Percentiles rank a stretch among this genome's conserved stretches.
phyloP scores from a whole-genome alignment of 331 rosid genomes.

The Phaseolus coccineus region DNA sequence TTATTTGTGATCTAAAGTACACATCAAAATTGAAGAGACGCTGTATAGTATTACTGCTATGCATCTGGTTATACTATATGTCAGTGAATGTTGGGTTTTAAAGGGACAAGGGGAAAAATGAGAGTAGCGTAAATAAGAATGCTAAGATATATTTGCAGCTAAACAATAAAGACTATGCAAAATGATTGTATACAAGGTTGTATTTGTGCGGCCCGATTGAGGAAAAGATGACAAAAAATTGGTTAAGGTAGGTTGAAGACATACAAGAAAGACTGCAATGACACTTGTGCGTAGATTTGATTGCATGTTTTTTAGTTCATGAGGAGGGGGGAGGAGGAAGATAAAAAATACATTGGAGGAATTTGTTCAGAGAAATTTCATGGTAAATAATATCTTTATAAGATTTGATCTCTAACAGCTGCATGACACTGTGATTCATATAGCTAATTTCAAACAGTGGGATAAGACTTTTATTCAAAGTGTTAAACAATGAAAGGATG shows the following conservation, averaged over 20 bases:
- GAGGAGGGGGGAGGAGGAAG: not conserved
- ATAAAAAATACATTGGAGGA: not conserved
- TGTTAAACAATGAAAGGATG: not conserved
- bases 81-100: not conserved
- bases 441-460: not conserved
- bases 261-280: not conserved
- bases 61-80: not conserved
- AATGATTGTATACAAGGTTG: not conserved
- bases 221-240: not conserved
- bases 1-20: not conserved
- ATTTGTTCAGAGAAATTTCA: not conserved
- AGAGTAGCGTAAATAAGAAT: not conserved
- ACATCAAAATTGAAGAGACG: not conserved
- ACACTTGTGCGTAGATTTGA: not conserved
- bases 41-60: no score
- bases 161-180: not conserved
- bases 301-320: not conserved
- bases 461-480: not conserved
- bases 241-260: not conserved
- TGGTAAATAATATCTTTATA: not conserved
- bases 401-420: not conserved
- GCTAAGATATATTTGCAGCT: not conserved
- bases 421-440: not conserved
- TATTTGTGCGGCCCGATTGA: not conserved
- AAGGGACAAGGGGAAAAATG: not conserved